A percentile compares a stretch with the other conserved stretches of the same genome.
Conservation (phyloP, 2,329 filamentous ascomycete species). For the Colletotrichum plurivorum region DNA sequence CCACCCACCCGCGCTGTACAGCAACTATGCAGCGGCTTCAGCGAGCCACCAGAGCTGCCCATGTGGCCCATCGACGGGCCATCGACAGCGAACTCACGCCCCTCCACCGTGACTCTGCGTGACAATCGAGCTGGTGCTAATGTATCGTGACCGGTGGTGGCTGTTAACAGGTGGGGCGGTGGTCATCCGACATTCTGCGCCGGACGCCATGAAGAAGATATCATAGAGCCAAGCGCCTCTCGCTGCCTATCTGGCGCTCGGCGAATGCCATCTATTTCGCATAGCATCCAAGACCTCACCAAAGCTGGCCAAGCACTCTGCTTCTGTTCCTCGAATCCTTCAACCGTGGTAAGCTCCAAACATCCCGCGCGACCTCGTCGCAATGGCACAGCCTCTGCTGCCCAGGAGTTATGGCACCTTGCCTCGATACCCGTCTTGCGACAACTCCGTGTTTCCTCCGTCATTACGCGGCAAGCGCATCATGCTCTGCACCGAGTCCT, state of each 20-base stretch:
- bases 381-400: constrained; percentile 27
- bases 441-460: constrained; percentile 61
- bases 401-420: constrained; percentile 20
- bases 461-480: constrained; percentile 72
- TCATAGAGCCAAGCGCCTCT: constrained; percentile 30
- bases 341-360: constrained; percentile 1
- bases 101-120: constrained; percentile 9
- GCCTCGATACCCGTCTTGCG: constrained; percentile 46
- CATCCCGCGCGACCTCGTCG: neutral
- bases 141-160: neutral
- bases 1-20: neutral
- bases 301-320: neutral
- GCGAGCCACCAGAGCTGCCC: constrained; percentile 30
- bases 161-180: neutral
- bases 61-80: constrained; percentile 39
- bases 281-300: neutral
- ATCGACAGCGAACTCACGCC: neutral
- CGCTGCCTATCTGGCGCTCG: neutral
- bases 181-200: neutral
- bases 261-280: neutral
- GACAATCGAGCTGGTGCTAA: neutral
- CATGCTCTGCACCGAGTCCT: constrained; percentile 78
- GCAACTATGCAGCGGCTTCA: neutral
- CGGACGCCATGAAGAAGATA: constrained; percentile 13
- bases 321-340: neutral